Conservation (phyloP, 2,329 filamentous ascomycete species). For the Dothideomycetes sp. region DNA sequence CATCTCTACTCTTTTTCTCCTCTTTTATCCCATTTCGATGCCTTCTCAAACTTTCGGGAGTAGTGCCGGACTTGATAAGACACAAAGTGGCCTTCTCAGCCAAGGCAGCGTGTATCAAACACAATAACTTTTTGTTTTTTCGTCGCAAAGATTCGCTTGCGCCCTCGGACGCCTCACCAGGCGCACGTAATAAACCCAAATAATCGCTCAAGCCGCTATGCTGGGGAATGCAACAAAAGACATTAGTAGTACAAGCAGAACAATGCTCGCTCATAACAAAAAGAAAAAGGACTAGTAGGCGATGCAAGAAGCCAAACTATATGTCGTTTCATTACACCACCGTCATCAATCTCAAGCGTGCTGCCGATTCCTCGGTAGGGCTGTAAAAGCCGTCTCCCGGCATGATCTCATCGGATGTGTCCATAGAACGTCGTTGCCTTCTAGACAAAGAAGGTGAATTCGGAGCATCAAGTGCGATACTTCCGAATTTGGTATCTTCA, state of each 20-base stretch:
- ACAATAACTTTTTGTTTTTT: too few species aligned
- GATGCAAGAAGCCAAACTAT: background rate
- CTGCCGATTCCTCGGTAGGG: constrained; percentile 13
- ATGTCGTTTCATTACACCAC: constrained; percentile 9
- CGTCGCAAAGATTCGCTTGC: too few species aligned
- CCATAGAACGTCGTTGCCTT: constrained; percentile 7
- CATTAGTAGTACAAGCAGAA: constrained; percentile 7
- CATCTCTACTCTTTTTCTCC: too few species aligned
- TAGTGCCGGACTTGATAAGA: too few species aligned
- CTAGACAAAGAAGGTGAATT: constrained; percentile 9
- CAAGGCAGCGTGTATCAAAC: too few species aligned
- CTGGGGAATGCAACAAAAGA: constrained; percentile 1
- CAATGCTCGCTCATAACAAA: background rate
- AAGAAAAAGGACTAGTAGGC: background rate
- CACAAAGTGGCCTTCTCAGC: too few species aligned
- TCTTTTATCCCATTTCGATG: too few species aligned
- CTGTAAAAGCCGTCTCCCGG: constrained; percentile 10
- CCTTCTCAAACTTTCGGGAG: too few species aligned
- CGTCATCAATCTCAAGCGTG: constrained; percentile 16
- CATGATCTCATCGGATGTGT: constrained; percentile 5
- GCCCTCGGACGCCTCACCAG: background rate
- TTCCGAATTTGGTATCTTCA: constrained; percentile 23
- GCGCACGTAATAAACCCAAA: background rate
- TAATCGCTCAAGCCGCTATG: background rate
- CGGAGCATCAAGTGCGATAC: constrained; percentile 20